Conservation (phyloP, 495 filamentous ascomycete genomes). For the Penicillium cataractarum region DNA sequence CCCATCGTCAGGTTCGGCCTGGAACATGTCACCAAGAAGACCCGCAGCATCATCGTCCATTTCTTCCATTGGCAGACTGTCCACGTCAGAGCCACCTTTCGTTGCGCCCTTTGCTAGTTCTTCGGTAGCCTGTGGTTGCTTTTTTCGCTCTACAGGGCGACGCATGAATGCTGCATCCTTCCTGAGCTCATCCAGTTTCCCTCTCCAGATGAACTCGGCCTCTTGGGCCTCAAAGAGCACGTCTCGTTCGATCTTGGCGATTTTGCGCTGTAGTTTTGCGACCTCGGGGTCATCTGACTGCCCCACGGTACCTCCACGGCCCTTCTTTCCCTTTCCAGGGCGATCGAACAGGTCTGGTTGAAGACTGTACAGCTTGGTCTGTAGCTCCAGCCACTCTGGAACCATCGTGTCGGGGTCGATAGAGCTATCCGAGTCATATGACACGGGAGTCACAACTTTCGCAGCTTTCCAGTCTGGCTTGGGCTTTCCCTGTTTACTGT, state of each 20-base stretch:
- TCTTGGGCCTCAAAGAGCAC: constrained; percentile 80
- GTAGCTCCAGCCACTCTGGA: constrained; percentile 71
- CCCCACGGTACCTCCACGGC: constrained; percentile 29
- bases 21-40: constrained; percentile 71
- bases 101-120: constrained; percentile 10
- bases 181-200: constrained; percentile 66
- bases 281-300: constrained; percentile 51
- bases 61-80: constrained; percentile 54
- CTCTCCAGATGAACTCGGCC: constrained; percentile 75
- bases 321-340: constrained; percentile 49
- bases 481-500: constrained; percentile 32
- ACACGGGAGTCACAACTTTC: constrained; percentile 26
- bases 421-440: constrained; percentile 57
- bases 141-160: constrained; percentile 35
- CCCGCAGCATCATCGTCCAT: constrained; percentile 54
- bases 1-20: constrained; percentile 46
- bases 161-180: constrained; percentile 52
- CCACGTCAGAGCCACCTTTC: constrained; percentile 24
- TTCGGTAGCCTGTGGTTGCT: constrained; percentile 21
- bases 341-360: constrained; percentile 61
- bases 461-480: constrained; percentile 34
- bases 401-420: constrained; percentile 74
- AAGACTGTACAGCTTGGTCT: constrained; percentile 71
- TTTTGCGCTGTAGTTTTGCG: constrained; percentile 66
- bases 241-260: constrained; percentile 79